These are phyloP conservation scores for Solanum hybrid DNA, from an alignment of 305 asterid genomes.

Conservation along the genomic window DNA sequence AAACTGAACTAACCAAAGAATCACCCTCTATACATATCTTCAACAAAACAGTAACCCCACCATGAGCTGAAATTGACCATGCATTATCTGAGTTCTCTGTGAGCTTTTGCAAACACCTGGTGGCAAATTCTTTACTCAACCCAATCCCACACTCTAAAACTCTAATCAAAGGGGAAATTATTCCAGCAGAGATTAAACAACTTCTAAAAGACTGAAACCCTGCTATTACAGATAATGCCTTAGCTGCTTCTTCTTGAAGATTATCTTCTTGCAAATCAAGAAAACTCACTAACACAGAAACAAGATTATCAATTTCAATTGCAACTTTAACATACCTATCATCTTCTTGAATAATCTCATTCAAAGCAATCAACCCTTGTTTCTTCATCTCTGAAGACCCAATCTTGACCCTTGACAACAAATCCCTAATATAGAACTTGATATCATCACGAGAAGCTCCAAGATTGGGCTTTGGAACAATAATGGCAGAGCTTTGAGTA, in stretches of 20 bases:
- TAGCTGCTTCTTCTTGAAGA: conserved; percentile 57
- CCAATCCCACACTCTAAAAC: conserved; percentile 55
- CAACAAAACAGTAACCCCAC: conserved; percentile 72
- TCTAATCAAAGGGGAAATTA: conserved; percentile 54
- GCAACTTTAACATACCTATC: conserved; percentile 52
- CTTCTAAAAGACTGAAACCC: conserved; percentile 28
- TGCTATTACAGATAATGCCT: conserved; percentile 43
- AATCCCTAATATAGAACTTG: conserved; percentile 51
- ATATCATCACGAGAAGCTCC: conserved; percentile 64
- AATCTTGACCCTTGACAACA: conserved; percentile 59
- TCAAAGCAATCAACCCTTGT: conserved; percentile 48
- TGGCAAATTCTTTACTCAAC: conserved; percentile 42
- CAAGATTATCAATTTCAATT: conserved; percentile 44
- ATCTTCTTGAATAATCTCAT: conserved; percentile 50
- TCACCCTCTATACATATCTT: conserved; percentile 41
- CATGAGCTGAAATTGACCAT: conserved; percentile 92
- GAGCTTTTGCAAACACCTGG: conserved; percentile 65
- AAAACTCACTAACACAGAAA: conserved; percentile 34
- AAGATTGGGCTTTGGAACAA: conserved; percentile 52
- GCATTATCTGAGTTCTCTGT: conserved; percentile 85
- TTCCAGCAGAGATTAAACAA: conserved; percentile 40
- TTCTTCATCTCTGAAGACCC: conserved; percentile 72
- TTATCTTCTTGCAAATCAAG: conserved; percentile 50
- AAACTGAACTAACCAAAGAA: conserved; percentile 35
- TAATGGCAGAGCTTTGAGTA: conserved; percentile 52